Base-by-base conservation (phyloP, 1,139 yeast species). In the Blastobotrys arbuscula region DNA sequence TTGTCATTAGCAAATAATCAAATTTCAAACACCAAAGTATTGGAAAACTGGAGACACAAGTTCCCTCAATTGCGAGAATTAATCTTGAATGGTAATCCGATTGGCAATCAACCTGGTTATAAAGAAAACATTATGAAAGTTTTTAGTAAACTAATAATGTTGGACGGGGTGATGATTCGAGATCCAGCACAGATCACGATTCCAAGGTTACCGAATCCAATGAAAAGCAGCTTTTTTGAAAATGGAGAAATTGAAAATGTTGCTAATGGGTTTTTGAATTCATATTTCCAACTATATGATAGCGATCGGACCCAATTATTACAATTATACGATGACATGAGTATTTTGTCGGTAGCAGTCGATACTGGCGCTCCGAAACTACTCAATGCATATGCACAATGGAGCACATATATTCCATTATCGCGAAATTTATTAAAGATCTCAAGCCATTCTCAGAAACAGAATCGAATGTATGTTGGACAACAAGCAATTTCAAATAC, bases 201-300 rank as follows among this genome's bases (percentile, higher is more conserved):
- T 76, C 55, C 62, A 33, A 57, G 57, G 40, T 58, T 70, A 36
- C 74, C 96, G 80, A 38, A 65, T 67, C 56, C 68, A 53, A 48
- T 72, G 59, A 49, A 73, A 52, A 78, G 76, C 47, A 81, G 84
- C 60, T 92, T 90, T 64, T 90, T 89, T 66, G 96, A 85, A 66
- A 87, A 81, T 59, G 76, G 75, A n/a, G 87, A 81, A 38, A 74
- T 88, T 38, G 87, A 83, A 53, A 72, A 73, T 45, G 70, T 87
- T 45, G 82, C 94, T 2, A 82, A 90, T 28, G 80, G 76, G 59
- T 94, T 92, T 65, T 73, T 90, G 8, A 68, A 90, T 18, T 82
- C 85, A 58, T 90, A 77, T 65, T 72, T 85, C 53, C 80, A 82
- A 50, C 70, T 83, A 44, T 92, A 96, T 94, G 99, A 92, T 68